A percentile compares a stretch with the other conserved stretches of the same genome.
phyloP scores from a whole-genome alignment of 176 grass and related monocot genomes.

The Hyparrhenia diplandra region DNA sequence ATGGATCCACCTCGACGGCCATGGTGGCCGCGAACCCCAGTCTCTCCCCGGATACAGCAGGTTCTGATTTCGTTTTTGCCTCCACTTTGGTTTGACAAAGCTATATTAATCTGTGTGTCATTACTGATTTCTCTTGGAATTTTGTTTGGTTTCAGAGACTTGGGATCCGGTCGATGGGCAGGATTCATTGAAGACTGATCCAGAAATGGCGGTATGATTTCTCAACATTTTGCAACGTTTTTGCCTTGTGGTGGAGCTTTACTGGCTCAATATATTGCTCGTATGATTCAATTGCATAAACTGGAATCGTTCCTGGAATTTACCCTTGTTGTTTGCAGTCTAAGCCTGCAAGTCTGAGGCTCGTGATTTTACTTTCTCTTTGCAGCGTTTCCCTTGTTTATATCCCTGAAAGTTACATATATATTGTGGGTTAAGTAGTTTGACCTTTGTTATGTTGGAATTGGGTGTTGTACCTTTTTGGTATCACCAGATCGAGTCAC shows the following conservation, averaged over 20 bases:
- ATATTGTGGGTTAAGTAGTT: neutral
- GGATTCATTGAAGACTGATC: slow-evolving; percentile 86
- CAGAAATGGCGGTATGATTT: slow-evolving; percentile 75
- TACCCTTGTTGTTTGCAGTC: neutral
- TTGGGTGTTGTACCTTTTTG: neutral
- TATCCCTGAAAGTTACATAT: neutral
- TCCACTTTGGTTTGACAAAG: slow-evolving; percentile 4
- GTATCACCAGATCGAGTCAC: neutral
- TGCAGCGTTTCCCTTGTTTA: neutral
- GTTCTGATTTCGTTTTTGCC: slow-evolving; percentile 25
- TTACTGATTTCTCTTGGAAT: slow-evolving; percentile 23
- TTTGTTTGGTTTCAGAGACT: slow-evolving; percentile 62
- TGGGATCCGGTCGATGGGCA: slow-evolving; percentile 87
- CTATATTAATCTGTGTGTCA: neutral
- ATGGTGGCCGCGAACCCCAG: too few relatives aligned
- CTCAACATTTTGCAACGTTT: slow-evolving; percentile 14
- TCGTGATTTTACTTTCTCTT: neutral
- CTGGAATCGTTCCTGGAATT: neutral
- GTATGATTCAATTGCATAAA: neutral
- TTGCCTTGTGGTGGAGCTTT: neutral
- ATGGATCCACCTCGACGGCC: too few relatives aligned
- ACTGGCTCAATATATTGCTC: neutral
- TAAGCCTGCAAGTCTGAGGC: neutral
- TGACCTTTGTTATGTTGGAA: neutral
- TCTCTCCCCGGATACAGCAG: slow-evolving; percentile 72